Conservation (phyloP, 2,329 filamentous ascomycete genomes). For the Aspergillus neotritici region DNA sequence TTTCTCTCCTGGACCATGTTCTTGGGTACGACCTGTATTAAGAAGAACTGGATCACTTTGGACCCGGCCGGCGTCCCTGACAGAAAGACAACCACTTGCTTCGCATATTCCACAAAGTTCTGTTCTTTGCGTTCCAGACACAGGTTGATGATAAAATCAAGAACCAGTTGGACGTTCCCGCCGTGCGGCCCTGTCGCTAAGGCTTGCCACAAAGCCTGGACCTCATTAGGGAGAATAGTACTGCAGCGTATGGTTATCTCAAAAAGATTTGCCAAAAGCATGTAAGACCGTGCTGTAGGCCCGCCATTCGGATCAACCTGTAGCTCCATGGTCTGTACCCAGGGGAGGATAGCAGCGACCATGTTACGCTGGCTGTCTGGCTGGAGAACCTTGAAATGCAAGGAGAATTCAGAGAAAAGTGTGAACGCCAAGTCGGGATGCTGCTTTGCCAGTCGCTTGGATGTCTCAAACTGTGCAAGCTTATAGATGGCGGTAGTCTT, state of each 20-base stretch:
- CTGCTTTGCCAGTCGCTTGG: slow-evolving; percentile 79
- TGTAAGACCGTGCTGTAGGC: slow-evolving; percentile 86
- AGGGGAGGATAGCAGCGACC: slow-evolving; percentile 87
- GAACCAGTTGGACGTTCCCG: slow-evolving; percentile 86
- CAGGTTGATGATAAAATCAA: slow-evolving; percentile 93
- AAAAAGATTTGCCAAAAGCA: slow-evolving; percentile 87
- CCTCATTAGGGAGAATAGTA: slow-evolving; percentile 84
- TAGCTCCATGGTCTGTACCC: slow-evolving; percentile 91
- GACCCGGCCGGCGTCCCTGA: slow-evolving; percentile 79
- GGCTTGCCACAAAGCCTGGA: slow-evolving; percentile 95
- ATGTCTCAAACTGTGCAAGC: slow-evolving; percentile 93
- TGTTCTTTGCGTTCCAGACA: slow-evolving; percentile 93
- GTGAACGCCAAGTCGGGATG: slow-evolving; percentile 86
- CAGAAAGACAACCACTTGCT: slow-evolving; percentile 95
- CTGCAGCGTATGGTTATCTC: slow-evolving; percentile 95
- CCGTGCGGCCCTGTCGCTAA: slow-evolving; percentile 86
- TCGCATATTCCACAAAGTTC: slow-evolving; percentile 96
- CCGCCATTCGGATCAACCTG: slow-evolving; percentile 88
- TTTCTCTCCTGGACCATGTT: slow-evolving; percentile 96
- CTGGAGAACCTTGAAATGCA: slow-evolving; percentile 83
- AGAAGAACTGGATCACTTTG: slow-evolving; percentile 88
- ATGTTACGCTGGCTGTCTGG: slow-evolving; percentile 84
- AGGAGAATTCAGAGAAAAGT: slow-evolving; percentile 91
- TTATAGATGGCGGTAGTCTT: slow-evolving; percentile 99
- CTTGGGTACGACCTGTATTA: slow-evolving; percentile 86